Evolutionary conservation across 768 basidiomycete species (phyloP).

Genomic region (Daedalea quercina): DNA sequence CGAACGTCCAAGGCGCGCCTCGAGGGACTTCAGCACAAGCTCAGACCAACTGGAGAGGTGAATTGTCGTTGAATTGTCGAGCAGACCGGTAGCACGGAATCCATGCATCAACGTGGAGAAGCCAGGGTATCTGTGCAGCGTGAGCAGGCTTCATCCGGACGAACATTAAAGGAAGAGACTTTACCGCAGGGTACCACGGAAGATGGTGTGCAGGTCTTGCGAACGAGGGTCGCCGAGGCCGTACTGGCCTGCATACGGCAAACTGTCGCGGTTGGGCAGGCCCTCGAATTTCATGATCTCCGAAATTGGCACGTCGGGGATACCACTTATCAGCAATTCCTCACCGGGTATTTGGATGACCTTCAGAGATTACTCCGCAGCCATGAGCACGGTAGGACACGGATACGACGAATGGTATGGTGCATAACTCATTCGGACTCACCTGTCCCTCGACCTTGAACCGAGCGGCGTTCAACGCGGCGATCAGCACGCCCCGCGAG

Average conservation of each 20-base stretch:
- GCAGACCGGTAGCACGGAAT: constrained; percentile 64
- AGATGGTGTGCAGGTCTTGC: constrained; percentile 48
- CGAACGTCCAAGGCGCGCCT: constrained; percentile 17
- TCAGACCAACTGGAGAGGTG: constrained; percentile 31
- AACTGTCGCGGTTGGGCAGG: constrained; percentile 77
- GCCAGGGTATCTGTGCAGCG: constrained; percentile 66
- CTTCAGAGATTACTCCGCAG: constrained; percentile 24
- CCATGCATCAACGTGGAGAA: constrained; percentile 69
- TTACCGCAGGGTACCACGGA: constrained; percentile 82
- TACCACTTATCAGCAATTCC: constrained; percentile 48
- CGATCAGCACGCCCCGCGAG: constrained; percentile 78
- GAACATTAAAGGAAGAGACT: constrained; percentile 6
- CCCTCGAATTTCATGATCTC: constrained; percentile 68
- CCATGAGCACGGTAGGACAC: not conserved
- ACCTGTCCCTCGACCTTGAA: constrained; percentile 59
- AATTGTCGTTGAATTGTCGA: constrained; percentile 39
- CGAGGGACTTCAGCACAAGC: constrained; percentile 30
- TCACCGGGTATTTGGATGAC: constrained; percentile 41
- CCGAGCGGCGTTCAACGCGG: constrained; percentile 65
- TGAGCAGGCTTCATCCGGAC: not conserved
- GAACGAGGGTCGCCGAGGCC: constrained; percentile 32
- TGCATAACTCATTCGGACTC: constrained; percentile 16
- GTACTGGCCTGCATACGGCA: constrained; percentile 66
- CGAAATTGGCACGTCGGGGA: constrained; percentile 63
- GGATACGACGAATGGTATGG: not conserved